Evolutionary conservation across 2,329 filamentous ascomycete species (phyloP).

Genomic region (Sporothrix curviconia): DNA sequence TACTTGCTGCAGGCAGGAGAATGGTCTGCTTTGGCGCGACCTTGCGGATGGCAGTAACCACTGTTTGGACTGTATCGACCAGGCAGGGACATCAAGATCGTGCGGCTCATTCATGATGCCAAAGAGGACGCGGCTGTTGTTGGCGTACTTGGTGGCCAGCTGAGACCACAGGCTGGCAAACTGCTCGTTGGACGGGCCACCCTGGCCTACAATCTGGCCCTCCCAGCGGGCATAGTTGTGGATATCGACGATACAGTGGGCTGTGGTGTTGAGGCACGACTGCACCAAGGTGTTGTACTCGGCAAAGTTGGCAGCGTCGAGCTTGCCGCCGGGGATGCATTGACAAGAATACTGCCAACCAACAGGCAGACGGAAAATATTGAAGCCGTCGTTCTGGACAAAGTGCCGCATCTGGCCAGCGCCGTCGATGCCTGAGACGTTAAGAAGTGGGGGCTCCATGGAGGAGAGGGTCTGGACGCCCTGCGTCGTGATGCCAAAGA

Average conservation of each 20-base stretch:
- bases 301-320: constrained; percentile 35
- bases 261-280: constrained; percentile 41
- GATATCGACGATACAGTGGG: constrained; percentile 45
- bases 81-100: constrained; percentile 45
- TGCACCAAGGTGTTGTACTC: constrained; percentile 46
- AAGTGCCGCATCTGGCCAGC: constrained; percentile 49
- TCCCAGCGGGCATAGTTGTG: constrained; percentile 57
- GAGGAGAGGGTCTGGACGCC: background rate
- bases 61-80: constrained; percentile 55
- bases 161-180: constrained; percentile 57
- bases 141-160: constrained; percentile 52
- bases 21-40: constrained; percentile 53
- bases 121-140: constrained; percentile 49
- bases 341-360: constrained; percentile 45
- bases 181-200: constrained; percentile 52
- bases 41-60: constrained; percentile 63
- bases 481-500: constrained; percentile 36
- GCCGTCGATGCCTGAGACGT: constrained; percentile 1
- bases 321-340: constrained; percentile 37
- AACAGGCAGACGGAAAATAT: constrained; percentile 44
- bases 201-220: constrained; percentile 56
- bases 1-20: constrained; percentile 49
- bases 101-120: constrained; percentile 67
- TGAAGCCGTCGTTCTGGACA: constrained; percentile 44
- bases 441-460: background rate